Evolutionary conservation across 371 early-diverging fungal genomes (phyloP), one percentile per base, ranked within the genome.

Genomic region (Syncephalastrum contaminatum): DNA sequence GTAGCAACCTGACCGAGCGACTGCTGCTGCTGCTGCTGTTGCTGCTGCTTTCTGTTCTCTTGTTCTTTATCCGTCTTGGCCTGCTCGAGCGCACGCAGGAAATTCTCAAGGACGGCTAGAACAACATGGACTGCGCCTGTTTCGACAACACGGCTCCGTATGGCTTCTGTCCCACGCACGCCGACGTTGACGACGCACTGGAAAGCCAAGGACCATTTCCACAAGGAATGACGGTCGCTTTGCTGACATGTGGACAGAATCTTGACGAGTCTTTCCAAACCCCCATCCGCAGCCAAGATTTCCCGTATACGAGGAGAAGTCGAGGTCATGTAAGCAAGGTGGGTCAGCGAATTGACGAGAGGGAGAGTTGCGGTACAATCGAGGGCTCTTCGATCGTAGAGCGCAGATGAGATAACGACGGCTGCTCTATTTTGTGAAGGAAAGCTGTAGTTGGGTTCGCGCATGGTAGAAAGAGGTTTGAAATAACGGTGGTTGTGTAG

Each of bases 381-480:
- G 22, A 95, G 78, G 12, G 94, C 92, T 48, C 92, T 82, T 59
- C 92, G 85, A 75, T 95, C 95, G 72, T 93, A 93, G 47, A 86
- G 74, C 24, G 87, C 76, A 36, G 85, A 80, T 16, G 89, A 83
- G 63, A 92, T 91, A 52, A 85, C 82, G 46, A 90, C 81, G 22
- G 83, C 83, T 16, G 89, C 89, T 72, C 86, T 82, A 69, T 88
- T 85, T 62, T 80, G 81, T 47, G 76, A 59, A 19, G 89, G 89
- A 62, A 81, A 81, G 60, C 84, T 82, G 62, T 88, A 84, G 66
- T 88, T 89, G 59, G 86, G 82, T 70, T 90, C 89, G 63, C 90
- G 82, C 90, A 92, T 91, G 60, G 61, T 84, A 13, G 19, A 53
- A 57, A 14, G 45, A 8, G 36, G 36, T 30, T 30, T 6, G 8